Evolutionary conservation across 2,329 filamentous ascomycete genomes (phyloP).

Genomic region (Botryotinia convoluta): DNA sequence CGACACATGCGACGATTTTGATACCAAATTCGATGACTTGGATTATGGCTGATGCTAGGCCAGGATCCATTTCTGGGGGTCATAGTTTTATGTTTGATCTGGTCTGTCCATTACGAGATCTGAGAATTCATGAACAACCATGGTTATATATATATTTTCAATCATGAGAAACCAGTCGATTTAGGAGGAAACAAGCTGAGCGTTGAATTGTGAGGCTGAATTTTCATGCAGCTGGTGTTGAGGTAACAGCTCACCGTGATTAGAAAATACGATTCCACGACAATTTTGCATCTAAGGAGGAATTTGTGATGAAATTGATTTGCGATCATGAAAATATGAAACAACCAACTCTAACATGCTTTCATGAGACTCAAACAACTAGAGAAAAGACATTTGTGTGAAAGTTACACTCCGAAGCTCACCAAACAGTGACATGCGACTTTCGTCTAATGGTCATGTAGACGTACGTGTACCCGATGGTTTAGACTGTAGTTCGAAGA

Average conservation of each 20-base stretch:
- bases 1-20: slow-evolving; percentile 13
- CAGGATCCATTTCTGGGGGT: slow-evolving; percentile 21
- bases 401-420: neutral
- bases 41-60: slow-evolving; percentile 16
- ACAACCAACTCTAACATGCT: neutral
- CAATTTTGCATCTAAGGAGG: neutral
- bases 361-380: neutral
- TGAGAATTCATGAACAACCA: neutral
- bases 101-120: neutral
- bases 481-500: neutral
- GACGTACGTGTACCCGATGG: neutral
- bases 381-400: neutral
- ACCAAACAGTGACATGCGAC: neutral
- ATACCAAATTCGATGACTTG: slow-evolving; percentile 12
- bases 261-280: neutral
- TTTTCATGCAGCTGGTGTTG: too few species aligned
- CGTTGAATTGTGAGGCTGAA: neutral
- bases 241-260: neutral
- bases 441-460: neutral
- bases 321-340: too few species aligned
- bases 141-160: too few species aligned
- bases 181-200: too few species aligned
- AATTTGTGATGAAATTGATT: neutral
- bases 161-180: neutral
- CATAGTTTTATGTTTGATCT: neutral